These are phyloP conservation scores for Sporisorium graminicola DNA, from an alignment of 1,284 basidiomycete species.

Conservation along the genomic window DNA sequence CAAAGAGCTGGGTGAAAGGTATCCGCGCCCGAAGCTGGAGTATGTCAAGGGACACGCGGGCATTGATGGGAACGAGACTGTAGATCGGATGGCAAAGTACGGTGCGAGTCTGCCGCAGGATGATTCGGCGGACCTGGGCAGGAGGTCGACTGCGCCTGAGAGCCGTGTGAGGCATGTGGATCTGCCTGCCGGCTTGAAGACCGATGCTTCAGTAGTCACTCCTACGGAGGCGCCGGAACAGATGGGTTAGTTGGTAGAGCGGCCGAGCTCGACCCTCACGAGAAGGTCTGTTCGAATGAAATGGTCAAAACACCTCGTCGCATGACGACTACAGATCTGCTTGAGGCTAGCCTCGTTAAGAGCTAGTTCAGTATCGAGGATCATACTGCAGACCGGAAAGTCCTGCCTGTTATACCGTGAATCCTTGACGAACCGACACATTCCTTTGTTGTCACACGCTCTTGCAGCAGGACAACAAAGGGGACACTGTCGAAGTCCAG, in stretches of 20 bases:
- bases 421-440: too few relatives aligned
- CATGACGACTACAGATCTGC: too few relatives aligned
- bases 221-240: not conserved
- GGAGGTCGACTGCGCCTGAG: not conserved
- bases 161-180: not conserved
- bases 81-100: slow-evolving; percentile 73
- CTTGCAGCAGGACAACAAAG: too few relatives aligned
- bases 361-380: too few relatives aligned
- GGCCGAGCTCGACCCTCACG: too few relatives aligned
- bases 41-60: slow-evolving; percentile 82
- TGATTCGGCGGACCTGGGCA: not conserved
- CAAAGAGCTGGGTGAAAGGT: slow-evolving; percentile 20
- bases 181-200: not conserved
- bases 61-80: slow-evolving; percentile 81
- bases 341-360: too few relatives aligned
- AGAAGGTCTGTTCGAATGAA: too few relatives aligned
- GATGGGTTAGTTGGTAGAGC: not conserved
- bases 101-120: slow-evolving; percentile 30
- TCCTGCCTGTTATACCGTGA: too few relatives aligned
- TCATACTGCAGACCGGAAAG: too few relatives aligned
- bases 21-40: slow-evolving; percentile 71
- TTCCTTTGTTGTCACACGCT: too few relatives aligned
- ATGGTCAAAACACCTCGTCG: too few relatives aligned
- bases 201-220: slow-evolving; percentile 2
- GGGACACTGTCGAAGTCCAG: too few relatives aligned